Base-by-base conservation (phyloP, 768 basidiomycete species). In the Terana coerulea region DNA sequence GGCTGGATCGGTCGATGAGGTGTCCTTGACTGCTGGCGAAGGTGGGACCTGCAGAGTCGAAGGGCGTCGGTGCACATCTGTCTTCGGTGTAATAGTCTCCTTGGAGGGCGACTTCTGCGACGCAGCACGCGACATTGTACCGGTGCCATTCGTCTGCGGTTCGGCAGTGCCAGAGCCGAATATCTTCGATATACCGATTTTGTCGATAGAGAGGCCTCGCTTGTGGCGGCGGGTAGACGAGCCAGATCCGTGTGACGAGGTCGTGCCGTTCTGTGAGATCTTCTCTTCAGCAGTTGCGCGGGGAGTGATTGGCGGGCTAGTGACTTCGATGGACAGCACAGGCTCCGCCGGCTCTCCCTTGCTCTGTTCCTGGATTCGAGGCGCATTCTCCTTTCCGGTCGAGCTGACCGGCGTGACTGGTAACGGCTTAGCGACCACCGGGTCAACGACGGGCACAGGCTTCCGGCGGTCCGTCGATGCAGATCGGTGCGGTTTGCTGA, bases 131-230 rank as follows among this genome's bases (percentile, higher is more conserved):
- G 70, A 65, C 50, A 78, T 72, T 15, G 74, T 72, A 26, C 70
- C 61, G 14, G 58, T 63, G 5, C 67, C 67, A 35, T 69, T 70
- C 25, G 62, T 60, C 21, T 61, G 50, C 7, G 56, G 43, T n/a
- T n/a, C 68, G 19, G 58, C 47, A 10, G 45, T 17, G 22, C 67
- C 61, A 15, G 73, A 64, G 28, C 78, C 78, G 49, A 91, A 86
- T 49, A 92, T 78, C 70, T 88, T 91, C 47, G 81, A 80, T 2
- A 92, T 73, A 9, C 84, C 86, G 58, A 91, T 81, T 65, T 85
- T 86, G 72, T 91, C 90, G 58, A 91, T 69, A 3, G 88, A 89
- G 53, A 88, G 70, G 8, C 86, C 87, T 57, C 83, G 82, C 52
- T 76, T 75, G 57, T 85, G 81, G 21, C 84, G 77, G n/a, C n/a